Base-by-base conservation (phyloP, 768 basidiomycete species). In the Suillus americanus region DNA sequence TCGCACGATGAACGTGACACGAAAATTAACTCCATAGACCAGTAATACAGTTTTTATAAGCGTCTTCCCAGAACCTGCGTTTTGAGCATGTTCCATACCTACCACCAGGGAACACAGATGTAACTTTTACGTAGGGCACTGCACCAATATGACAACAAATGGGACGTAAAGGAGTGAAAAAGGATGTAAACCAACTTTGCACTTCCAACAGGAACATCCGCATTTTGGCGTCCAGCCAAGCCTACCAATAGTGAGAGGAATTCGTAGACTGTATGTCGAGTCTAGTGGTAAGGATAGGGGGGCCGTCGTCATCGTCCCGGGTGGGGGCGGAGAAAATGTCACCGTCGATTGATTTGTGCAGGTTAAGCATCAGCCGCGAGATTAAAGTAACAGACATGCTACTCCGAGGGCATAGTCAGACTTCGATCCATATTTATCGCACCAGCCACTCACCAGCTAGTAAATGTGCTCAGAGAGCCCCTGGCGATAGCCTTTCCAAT, bases 201-300 rank as follows among this genome's bases (percentile, higher is more conserved):
- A 30, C 16, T 30, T 10, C 6, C 5, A 25, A 16, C 23, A 50
- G 23, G 23, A 50, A 50, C 14, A 50, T 25, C 23, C 23, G 1
- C 13, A 25, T 25, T 14, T 50, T 25, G 23, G 6, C 13, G 16
- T 50, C 51, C 18, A 51, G 18, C 50, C 8, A 28, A 51, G 18
- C 9, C 28, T 51, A 51, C 51, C 51, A 51, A 51, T 51, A 28
- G 18, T 51, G 51, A 51, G 51, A 51, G 51, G 51, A 51, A 51
- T 10, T 51, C 7, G 28, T 18, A 28, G 28, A 51, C 18, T 30
- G 51, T 51, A 51, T 8, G 9, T 51, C 51, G 5, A 51, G 0
- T 28, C 28, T 30, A 28, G 51, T 51, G 16, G 28, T 51, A 5
- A 51, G 28, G 9, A 51, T 9, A 51, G 28, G 16, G 51, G 28